Evolutionary conservation across 768 basidiomycete species (phyloP).

Genomic region (Auricularia sp.): DNA sequence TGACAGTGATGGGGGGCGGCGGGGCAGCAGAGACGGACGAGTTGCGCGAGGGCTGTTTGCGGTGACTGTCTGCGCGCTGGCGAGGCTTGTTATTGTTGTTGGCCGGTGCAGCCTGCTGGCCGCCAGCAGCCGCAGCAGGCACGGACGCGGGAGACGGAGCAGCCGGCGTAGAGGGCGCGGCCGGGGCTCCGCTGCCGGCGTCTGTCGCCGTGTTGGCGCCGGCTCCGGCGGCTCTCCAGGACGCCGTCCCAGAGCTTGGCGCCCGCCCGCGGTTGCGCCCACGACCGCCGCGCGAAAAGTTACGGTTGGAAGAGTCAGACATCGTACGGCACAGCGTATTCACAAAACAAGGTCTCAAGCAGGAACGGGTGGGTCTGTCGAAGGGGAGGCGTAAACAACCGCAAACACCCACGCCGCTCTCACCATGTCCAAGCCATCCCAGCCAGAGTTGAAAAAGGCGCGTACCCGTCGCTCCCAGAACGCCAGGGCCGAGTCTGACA

Average conservation of each 20-base stretch:
- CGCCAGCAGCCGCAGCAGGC: background rate
- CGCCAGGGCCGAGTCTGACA: slow-evolving; percentile 4
- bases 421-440: slow-evolving; percentile 85
- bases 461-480: slow-evolving; percentile 4
- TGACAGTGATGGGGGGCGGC: slow-evolving; percentile 2
- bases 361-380: background rate
- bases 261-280: background rate
- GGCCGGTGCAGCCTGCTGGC: background rate
- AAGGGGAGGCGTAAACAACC: background rate
- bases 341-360: background rate
- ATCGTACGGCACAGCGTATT: background rate
- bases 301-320: background rate
- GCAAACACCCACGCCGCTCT: background rate
- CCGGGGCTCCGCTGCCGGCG: background rate
- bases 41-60: background rate
- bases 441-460: slow-evolving; percentile 99
- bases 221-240: background rate
- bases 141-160: background rate
- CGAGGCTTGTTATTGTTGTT: background rate
- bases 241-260: background rate
- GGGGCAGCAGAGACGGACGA: background rate
- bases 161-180: background rate
- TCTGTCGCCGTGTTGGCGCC: background rate
- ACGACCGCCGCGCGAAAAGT: background rate
- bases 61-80: background rate